Base-by-base conservation (phyloP, 129 eudicot species). In the Ambrosia artemisiifolia region DNA sequence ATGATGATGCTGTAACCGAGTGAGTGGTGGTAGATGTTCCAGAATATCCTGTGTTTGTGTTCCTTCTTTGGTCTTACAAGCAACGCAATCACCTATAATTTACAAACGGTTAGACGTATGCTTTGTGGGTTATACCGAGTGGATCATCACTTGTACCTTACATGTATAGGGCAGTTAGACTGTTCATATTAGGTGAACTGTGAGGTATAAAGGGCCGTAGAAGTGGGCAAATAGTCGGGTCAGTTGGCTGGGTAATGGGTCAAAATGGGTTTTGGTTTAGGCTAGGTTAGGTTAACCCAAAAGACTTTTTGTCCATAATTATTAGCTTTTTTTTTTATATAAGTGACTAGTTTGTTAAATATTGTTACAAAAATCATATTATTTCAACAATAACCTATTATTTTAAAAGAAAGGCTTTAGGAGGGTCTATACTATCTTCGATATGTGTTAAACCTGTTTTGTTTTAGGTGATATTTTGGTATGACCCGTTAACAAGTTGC, bases 31-130 rank as follows among this genome's bases (percentile, higher is more conserved):
- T 88, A 88, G 59, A 86, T 76, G 81, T 88, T 91, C 97, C 97
- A 91, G 83, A 66, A 86, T 61, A 84, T 51, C 70, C 96, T 88
- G 80, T 80, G 79, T 60, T 91, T 88, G 84, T 92, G 89, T 42
- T 88, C 96, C 78, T 83, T 92, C 53, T 92, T 87, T 40, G 97
- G 97, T 83, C 97, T 86, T 66, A 86, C 83, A 18, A 92, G 85
- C 83, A 88, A 70, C 17, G 97, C 97, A 84, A 81, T 80, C 59
- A 83, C 91, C 96, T 90, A 61, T 65, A 33, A 40, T 32, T 11
- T 75, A 44, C 7, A 42, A 16, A 46, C 56, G 42, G 19, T 60
- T 60, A 72, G 57, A 19, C 53, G 28, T 16, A 35, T 28, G 6
- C 44, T 40, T 71, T 46, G n/a, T 11, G 24, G 38, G 54, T 33